These are phyloP conservation scores for Aspergillus sp. DNA, from an alignment of 2,329 filamentous ascomycete species.

Conservation along the genomic window DNA sequence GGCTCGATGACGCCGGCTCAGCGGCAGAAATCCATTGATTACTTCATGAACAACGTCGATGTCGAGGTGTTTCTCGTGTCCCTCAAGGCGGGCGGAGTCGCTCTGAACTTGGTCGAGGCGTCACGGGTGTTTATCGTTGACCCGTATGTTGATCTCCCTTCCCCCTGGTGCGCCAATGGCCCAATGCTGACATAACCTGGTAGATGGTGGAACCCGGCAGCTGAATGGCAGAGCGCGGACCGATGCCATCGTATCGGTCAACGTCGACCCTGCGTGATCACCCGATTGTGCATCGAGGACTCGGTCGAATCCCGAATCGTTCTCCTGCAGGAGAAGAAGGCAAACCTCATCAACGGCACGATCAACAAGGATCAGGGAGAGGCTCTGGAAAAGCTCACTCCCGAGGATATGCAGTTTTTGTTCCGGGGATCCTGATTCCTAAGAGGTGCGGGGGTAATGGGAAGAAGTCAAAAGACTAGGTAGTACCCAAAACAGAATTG, in stretches of 20 bases:
- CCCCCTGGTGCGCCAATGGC: conserved; percentile 1
- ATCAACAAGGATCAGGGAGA: conserved; percentile 84
- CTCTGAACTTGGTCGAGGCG: conserved; percentile 91
- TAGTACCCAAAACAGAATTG: no score
- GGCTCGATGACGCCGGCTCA: conserved; percentile 95
- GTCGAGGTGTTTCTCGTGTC: conserved; percentile 97
- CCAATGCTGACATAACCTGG: conserved; percentile 25
- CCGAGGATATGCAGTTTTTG: conserved; percentile 92
- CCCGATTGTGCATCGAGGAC: conserved; percentile 92
- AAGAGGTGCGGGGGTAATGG: neutral
- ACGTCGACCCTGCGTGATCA: conserved; percentile 89
- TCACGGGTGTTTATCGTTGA: conserved; percentile 95
- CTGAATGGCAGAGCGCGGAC: conserved; percentile 97
- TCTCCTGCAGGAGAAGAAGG: conserved; percentile 95
- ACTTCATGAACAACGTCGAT: conserved; percentile 93
- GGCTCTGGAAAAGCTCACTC: conserved; percentile 86
- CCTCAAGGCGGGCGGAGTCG: conserved; percentile 92
- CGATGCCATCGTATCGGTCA: conserved; percentile 94
- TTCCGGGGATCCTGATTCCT: conserved; percentile 68
- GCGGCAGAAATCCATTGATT: conserved; percentile 87
- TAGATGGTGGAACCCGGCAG: conserved; percentile 99
- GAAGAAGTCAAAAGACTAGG: neutral
- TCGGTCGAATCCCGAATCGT: conserved; percentile 96
- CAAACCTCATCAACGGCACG: conserved; percentile 94
- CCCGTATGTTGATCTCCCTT: conserved; percentile 63